Evolutionary conservation across 73 alveolate species (phyloP), one percentile per base, ranked within the genome.

Genomic region (Stentor coeruleus): DNA sequence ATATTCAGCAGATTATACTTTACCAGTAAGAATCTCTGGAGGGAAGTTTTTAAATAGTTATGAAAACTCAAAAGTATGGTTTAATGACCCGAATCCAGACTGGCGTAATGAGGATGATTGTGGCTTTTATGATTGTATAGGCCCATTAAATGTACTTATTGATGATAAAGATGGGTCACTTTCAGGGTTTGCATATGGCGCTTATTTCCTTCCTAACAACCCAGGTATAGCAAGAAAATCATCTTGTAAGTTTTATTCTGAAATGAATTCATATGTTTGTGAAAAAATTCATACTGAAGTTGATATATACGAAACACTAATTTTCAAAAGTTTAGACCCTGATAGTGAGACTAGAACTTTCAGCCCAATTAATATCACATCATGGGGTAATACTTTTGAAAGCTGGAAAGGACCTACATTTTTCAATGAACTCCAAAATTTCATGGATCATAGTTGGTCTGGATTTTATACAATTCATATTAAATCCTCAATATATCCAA

Each of bases 141-240:
- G 87, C 4, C 87, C 87, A 0, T 35, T 35, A 57, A 85, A 66
- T 2, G 37, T 0, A 28, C 2, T 26, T 1, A 33, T 82, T 49
- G 41, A 85, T 77, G 92, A 87, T 87, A 41, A 36, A 35, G 92
- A 87, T 87, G 92, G 92, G 26, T 1, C 87, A n/a, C 33, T 87
- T 30, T 35, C 92, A 33, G 89, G 89, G 3, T 58, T 35, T 0
- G 3, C 66, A 2, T 40, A 38, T 26, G 87, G 87, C 20, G 75
- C 81, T 2, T 81, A 74, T 59, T 31, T 87, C 30, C 74, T 80
- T 1, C 92, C 92, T 15, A 59, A 39, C 33, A 79, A 75, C 0
- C 41, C 81, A 26, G 89, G 86, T 57, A 75, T 87, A 59, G 81
- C 42, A 15, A 59, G 76, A 0, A n/a, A 58, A 38, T 38, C 81